A percentile compares a stretch with the other conserved stretches of the same genome.
Conservation (phyloP, 2,329 filamentous ascomycete species). For the Penicillium psychrosexuale region DNA sequence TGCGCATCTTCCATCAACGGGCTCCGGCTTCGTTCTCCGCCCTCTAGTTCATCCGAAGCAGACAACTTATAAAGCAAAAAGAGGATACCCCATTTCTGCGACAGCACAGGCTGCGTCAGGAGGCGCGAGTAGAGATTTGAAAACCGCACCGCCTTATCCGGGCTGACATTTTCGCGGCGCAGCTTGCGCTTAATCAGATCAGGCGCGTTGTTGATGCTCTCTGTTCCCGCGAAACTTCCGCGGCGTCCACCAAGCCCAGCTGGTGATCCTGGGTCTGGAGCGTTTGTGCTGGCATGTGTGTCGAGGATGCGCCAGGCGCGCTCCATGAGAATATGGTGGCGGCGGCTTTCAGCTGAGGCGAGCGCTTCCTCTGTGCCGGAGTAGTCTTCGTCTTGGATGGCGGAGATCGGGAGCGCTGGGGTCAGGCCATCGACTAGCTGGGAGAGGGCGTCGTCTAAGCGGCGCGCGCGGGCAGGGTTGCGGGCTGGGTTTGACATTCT, state of each 20-base stretch:
- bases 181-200: constrained; percentile 89
- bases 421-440: constrained; percentile 44
- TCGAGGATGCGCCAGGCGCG: constrained; percentile 41
- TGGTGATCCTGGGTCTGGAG: constrained; percentile 28
- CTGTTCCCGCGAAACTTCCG: constrained; percentile 33
- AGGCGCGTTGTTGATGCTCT: constrained; percentile 78
- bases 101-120: constrained; percentile 83
- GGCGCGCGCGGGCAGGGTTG: constrained; percentile 37
- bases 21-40: constrained; percentile 33
- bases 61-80: constrained; percentile 84
- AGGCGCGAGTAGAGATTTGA: constrained; percentile 87
- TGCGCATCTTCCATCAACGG: constrained; percentile 41
- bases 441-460: constrained; percentile 44
- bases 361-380: constrained; percentile 36
- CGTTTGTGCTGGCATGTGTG: constrained; percentile 20
- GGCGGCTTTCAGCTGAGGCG: constrained; percentile 36
- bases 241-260: constrained; percentile 24
- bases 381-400: constrained; percentile 30
- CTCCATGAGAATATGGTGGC: constrained; percentile 35
- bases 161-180: constrained; percentile 70
- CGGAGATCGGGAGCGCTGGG: constrained; percentile 34
- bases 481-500: constrained; percentile 32
- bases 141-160: constrained; percentile 74
- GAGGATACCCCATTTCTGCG: constrained; percentile 95
- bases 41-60: constrained; percentile 50